Evolutionary conservation across 2,329 filamentous ascomycete species (phyloP).

Genomic region (Sporothrix inflata): DNA sequence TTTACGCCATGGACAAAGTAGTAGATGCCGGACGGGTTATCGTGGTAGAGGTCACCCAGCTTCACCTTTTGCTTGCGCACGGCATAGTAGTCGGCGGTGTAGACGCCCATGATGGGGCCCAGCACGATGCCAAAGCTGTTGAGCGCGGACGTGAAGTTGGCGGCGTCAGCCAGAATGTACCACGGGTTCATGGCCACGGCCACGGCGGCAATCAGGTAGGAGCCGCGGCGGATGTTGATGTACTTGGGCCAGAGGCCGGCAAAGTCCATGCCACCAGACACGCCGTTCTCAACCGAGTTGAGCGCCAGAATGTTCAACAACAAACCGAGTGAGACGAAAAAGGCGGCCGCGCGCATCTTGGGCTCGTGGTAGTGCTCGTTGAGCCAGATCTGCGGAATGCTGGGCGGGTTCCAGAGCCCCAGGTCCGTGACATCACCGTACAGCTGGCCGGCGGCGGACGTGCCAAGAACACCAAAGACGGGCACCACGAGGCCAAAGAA

Average conservation of each 20-base stretch:
- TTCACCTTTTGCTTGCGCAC: constrained; percentile 6
- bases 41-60: constrained; percentile 27
- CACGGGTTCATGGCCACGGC: constrained; percentile 53
- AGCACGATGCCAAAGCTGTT: constrained; percentile 42
- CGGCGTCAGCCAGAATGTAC: constrained; percentile 51
- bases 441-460: constrained; percentile 37
- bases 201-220: constrained; percentile 51
- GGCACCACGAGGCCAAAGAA: constrained; percentile 45
- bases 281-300: constrained; percentile 51
- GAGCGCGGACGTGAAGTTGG: constrained; percentile 51
- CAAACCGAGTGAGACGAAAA: constrained; percentile 51
- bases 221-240: constrained; percentile 59
- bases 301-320: constrained; percentile 51
- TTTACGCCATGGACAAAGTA: constrained; percentile 26
- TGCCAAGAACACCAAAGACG: constrained; percentile 44
- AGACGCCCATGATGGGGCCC: constrained; percentile 26
- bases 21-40: constrained; percentile 26
- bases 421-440: constrained; percentile 37
- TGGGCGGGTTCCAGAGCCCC: constrained; percentile 48
- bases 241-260: constrained; percentile 55
- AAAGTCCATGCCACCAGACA: constrained; percentile 58
- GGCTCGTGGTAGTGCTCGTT: constrained; percentile 38
- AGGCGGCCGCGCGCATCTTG: constrained; percentile 47
- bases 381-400: constrained; percentile 45
- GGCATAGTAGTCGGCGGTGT: constrained; percentile 20